Evolutionary conservation across 1,284 basidiomycete species (phyloP).

Genomic region (Austropuccinia psidii): DNA sequence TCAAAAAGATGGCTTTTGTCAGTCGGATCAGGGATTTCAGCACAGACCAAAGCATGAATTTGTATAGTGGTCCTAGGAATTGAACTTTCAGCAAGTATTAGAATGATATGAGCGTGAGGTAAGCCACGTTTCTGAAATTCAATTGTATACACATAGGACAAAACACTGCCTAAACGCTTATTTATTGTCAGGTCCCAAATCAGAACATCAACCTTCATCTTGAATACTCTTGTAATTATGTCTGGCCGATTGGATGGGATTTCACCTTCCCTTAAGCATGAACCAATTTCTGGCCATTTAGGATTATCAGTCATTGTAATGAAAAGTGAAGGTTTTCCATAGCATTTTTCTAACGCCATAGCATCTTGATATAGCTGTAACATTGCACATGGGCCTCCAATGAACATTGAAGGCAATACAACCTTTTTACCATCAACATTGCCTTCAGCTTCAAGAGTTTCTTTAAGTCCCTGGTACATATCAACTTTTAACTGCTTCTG

Average conservation of each 20-base stretch:
- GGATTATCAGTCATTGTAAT: slow-evolving; percentile 50
- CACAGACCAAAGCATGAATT: neutral
- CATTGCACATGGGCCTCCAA: slow-evolving; percentile 47
- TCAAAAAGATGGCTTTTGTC: neutral
- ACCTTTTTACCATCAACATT: neutral
- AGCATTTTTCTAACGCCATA: slow-evolving; percentile 46
- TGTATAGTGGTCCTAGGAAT: neutral
- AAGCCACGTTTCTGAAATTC: slow-evolving; percentile 21
- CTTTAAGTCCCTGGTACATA: neutral
- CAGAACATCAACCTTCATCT: neutral
- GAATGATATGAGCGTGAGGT: slow-evolving; percentile 7
- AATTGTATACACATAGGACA: slow-evolving; percentile 2
- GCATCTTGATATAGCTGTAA: slow-evolving; percentile 49
- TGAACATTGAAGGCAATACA: slow-evolving; percentile 48
- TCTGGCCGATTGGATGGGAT: neutral
- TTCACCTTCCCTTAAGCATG: neutral
- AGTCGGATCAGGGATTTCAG: neutral
- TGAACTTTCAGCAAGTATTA: neutral
- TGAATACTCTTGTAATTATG: neutral
- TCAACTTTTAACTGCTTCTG: slow-evolving; percentile 43
- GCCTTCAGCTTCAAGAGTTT: neutral
- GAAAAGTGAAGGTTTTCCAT: slow-evolving; percentile 49
- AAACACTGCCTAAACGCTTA: neutral
- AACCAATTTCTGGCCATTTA: slow-evolving; percentile 41
- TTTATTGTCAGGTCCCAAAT: neutral